Evolutionary conservation across 2,329 filamentous ascomycete species (phyloP), one percentile per base, ranked within the genome.

Genomic region (Macrophomina tecta): DNA sequence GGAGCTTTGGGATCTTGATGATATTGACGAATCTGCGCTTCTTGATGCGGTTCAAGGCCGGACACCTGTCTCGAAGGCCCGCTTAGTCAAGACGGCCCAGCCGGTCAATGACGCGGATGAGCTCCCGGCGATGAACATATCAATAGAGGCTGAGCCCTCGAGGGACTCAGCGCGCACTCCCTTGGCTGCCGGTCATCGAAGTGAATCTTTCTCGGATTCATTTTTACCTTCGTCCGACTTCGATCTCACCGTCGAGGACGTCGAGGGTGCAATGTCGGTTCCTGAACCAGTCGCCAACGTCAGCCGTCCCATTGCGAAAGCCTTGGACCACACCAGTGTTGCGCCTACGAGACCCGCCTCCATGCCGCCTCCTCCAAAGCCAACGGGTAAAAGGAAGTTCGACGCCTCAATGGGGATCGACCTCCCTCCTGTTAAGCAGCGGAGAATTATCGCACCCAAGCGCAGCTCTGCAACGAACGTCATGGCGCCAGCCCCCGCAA

Each of bases 1-100:
- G 60, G 76, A 78, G 63, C 75, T 73, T 4, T 78, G 74, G 70
- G 75, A 78, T 51, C 71, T 55, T 11, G 58, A 38, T 67, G 70
- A 70, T 8, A 55, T 78, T 28, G 76, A 78, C 42, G 76, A 79
- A 64, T 73, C 75, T 14, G 69, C 72, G 1, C 68, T 79, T 1
- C 68, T 77, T 3, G 69, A 77, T 53, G 70, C 70, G 5, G 73
- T 62, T 9, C 18, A 78, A 38, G 70, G 76, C 8, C 38, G 53
- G 40, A 55, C 61, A 3, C 40, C 52, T 16, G 16, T 40, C n/a
- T 60, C 66, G 32, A 55, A 61, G 18, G 34, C 53, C 23, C 23
- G 23, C 23, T 23, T 23, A 23, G 11, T 18, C 34, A 6, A 18
- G 32, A 16, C 51, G 34, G 51, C 49, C 23, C 16, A 23, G 5